These are phyloP conservation scores for Capsella rubella DNA, from an alignment of 441 rosid genomes.

Conservation along the genomic window DNA sequence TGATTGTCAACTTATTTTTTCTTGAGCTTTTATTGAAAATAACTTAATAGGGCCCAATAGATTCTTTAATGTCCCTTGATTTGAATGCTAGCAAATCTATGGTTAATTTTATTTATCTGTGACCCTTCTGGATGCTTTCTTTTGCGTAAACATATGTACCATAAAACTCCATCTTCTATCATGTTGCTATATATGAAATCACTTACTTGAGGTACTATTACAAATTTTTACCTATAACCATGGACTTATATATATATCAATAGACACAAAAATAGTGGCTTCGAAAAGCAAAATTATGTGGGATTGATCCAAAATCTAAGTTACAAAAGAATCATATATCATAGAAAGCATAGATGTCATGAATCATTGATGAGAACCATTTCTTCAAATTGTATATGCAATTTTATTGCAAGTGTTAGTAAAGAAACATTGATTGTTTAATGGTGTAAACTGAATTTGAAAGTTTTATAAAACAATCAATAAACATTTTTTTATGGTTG, in stretches of 20 bases:
- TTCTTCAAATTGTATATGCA: not conserved
- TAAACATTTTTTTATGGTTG: not conserved
- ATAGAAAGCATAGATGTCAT: not conserved
- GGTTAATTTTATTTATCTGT: not conserved
- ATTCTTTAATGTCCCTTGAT: not conserved
- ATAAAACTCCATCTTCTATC: not conserved
- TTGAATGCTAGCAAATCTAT: not conserved
- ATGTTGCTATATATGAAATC: not conserved
- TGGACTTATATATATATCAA: not conserved
- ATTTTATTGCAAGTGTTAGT: not conserved
- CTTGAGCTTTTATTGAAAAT: constrained; percentile 1
- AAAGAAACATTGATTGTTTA: not conserved
- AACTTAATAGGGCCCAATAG: constrained; percentile 7
- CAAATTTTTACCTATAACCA: not conserved
- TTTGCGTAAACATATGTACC: no score
- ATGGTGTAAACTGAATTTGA: not conserved
- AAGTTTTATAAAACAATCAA: no score
- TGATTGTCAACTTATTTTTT: constrained; percentile 25
- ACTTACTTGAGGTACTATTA: not conserved
- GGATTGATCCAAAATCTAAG: not conserved
- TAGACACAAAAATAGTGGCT: not conserved
- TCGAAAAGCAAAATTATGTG: not conserved
- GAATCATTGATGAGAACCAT: not conserved
- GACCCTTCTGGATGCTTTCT: not conserved
- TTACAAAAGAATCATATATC: not conserved